Base-by-base conservation (phyloP, 1,139 yeast species). In the Kluyveromyces sp. region DNA sequence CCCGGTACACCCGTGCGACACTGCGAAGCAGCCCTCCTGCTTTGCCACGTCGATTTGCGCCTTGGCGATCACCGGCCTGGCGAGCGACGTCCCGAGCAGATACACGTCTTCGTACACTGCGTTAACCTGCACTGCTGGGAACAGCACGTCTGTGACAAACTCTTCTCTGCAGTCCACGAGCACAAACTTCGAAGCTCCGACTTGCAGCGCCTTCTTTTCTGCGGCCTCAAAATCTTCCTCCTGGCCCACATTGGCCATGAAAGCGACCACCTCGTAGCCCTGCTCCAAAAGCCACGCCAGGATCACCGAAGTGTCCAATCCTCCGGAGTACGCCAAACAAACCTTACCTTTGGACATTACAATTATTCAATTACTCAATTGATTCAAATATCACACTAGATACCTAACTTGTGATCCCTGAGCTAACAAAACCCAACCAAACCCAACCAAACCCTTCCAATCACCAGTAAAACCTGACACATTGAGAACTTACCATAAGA, bases 191-290 rank as follows among this genome's bases (percentile, higher is more conserved):
- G 95, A 78, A 49, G 98, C 98, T 70, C 98, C 98, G 60, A 92
- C 86, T 60, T 92, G 87, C 59, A 89, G 73, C 25, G 98, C 98
- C 74, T 92, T 92, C 67, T 80, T 89, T 67, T 87, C 87, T 51
- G 98, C 98, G 50, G 92, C 98, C 52, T 82, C 96, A 60, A 92
- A 92, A 70, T 92, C 98, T 74, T 92, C 98, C 74, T 92, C 98
- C 74, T 89, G 97, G 58, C 97, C 98, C 61, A 89, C 88, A 70
- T 92, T 83, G 64, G 97, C 97, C 78, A 92, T 78, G 74, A 92
- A 92, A 44, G 97, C 96, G 63, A 92, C 82, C 47, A 92, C 98
- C 71, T 92, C 98, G 69, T 89, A 92, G 53, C 96, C 98, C 73
- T 92, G 79, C 68, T 92, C 98, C 57, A 92, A 77, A 67, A 92